Conservation (phyloP, 305 asterid species). For the Fraxinus albicans region DNA sequence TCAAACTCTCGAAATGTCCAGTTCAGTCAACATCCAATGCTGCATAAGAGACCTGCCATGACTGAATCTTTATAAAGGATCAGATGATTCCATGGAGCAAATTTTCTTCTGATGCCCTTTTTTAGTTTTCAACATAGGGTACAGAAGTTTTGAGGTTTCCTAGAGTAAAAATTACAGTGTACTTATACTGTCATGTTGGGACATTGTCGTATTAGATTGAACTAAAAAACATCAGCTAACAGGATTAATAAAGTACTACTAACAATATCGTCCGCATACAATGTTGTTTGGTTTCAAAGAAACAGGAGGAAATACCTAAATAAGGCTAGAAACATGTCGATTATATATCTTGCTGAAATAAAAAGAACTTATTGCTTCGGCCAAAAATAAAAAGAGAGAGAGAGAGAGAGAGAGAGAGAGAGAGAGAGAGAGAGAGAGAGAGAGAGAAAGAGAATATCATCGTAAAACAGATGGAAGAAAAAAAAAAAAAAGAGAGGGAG, state of each 20-base stretch:
- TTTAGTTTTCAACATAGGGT: background rate
- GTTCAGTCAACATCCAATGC: background rate
- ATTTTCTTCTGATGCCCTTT: background rate
- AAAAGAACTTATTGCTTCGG: background rate
- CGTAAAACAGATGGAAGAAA: background rate
- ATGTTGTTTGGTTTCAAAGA: background rate
- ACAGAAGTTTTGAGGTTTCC: background rate
- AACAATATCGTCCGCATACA: background rate
- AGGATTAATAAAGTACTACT: background rate
- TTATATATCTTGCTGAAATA: background rate
- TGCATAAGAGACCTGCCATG: background rate
- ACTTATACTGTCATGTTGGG: background rate
- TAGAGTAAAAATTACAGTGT: background rate
- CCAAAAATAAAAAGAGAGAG: background rate
- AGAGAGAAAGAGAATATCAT: too few species aligned
- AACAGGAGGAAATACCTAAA: background rate
- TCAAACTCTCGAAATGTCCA: background rate
- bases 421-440: too few species aligned
- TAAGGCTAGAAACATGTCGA: background rate
- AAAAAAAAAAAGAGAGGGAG: too few species aligned
- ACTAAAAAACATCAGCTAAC: background rate
- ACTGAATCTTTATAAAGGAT: background rate
- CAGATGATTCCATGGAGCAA: background rate
- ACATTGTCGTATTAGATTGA: background rate
- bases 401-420: too few species aligned